These are phyloP conservation scores for Erucastrum elatum DNA, from an alignment of 345 rosid species.

Conservation along the genomic window DNA sequence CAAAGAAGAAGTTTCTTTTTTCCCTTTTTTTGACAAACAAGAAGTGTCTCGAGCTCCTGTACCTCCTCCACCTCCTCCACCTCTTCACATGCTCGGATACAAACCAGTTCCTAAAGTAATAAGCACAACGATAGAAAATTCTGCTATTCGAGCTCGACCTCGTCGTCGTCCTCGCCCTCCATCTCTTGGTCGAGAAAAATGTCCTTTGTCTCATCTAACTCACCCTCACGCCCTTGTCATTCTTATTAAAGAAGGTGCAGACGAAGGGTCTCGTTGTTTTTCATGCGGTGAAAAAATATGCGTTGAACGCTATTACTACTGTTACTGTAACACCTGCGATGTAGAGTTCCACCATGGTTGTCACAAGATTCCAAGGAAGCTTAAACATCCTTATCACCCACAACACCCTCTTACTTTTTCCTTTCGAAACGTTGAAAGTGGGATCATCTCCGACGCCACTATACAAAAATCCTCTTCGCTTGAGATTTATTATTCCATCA, in stretches of 20 bases:
- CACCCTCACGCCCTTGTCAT: background rate
- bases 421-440: background rate
- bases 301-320: background rate
- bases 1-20: too few relatives aligned
- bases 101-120: too few relatives aligned
- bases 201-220: background rate
- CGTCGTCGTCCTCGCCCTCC: too few relatives aligned
- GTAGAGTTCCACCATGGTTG: background rate
- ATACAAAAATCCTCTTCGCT: background rate
- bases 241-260: background rate
- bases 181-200: too few relatives aligned
- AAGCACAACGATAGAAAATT: too few relatives aligned
- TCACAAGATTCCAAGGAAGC: background rate
- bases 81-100: too few relatives aligned
- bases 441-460: background rate
- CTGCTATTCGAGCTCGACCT: too few relatives aligned
- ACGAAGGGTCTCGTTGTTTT: background rate
- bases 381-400: slow-evolving; percentile 9
- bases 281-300: background rate
- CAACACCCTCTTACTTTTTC: slow-evolving; percentile 10
- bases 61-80: too few relatives aligned
- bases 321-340: background rate
- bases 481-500: background rate
- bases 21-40: too few relatives aligned
- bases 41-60: too few relatives aligned